Evolutionary conservation across 1,139 yeast species (phyloP).

Genomic region (Chernovozyma sophiae-reginae): DNA sequence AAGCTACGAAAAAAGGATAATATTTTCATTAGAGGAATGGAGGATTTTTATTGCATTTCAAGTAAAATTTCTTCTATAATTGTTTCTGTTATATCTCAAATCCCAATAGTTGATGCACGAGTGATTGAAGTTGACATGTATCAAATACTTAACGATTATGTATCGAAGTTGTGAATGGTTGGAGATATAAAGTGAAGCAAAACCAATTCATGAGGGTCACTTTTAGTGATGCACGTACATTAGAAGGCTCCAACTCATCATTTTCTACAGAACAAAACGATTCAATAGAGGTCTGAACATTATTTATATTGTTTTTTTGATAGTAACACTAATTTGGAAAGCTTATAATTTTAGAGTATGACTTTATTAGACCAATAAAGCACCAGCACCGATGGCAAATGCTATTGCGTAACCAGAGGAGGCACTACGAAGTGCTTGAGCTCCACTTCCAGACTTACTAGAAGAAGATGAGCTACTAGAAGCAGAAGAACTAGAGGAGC

Average conservation of each 20-base stretch:
- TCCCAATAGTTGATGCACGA: background rate
- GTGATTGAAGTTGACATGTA: slow-evolving; percentile 1
- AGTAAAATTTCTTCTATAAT: background rate
- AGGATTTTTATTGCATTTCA: slow-evolving; percentile 2
- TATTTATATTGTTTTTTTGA: background rate
- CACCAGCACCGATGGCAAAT: slow-evolving; percentile 22
- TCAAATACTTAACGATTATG: slow-evolving; percentile 1
- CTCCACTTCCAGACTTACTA: background rate
- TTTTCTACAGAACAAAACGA: too few relatives aligned
- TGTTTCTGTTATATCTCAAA: slow-evolving; percentile 5
- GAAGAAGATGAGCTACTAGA: slow-evolving; percentile 1
- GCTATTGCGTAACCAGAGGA: slow-evolving; percentile 16
- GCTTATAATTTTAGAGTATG: background rate
- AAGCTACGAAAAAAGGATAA: background rate
- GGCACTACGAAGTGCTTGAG: slow-evolving; percentile 3
- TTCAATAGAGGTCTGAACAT: too few relatives aligned
- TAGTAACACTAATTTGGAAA: background rate
- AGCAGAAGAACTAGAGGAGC: slow-evolving; percentile 2
- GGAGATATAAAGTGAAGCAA: background rate
- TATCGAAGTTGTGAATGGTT: background rate
- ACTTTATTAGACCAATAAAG: slow-evolving; percentile 18
- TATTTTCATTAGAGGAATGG: background rate
- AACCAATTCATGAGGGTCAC: background rate
- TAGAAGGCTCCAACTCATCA: too few relatives aligned
- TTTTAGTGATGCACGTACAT: background rate